Percentiles rank a stretch among this genome's conserved stretches.
Evolutionary conservation across 1,139 yeast species (phyloP).

Genomic region (Candida sanyaensis): DNA sequence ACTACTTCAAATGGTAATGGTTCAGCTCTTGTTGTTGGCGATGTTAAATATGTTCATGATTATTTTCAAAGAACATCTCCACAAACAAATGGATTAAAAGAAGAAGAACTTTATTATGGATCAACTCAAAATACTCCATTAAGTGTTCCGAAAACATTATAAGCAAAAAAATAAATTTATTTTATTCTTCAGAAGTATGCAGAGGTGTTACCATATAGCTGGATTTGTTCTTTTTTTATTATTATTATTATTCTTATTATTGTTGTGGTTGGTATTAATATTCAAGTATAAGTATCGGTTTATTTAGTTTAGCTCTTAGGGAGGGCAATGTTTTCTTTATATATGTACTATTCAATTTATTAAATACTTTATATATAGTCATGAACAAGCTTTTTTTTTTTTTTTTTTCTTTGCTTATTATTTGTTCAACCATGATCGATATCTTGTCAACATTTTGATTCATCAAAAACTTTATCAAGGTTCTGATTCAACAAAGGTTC

Average conservation of each 20-base stretch:
- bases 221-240: background rate
- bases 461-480: background rate
- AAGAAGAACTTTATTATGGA: constrained; percentile 10
- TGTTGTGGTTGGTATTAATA: background rate
- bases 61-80: constrained; percentile 11
- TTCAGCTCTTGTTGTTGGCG: background rate
- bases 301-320: background rate
- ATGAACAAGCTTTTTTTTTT: background rate
- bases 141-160: constrained; percentile 12
- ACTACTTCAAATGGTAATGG: background rate
- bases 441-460: too few species aligned
- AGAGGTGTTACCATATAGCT: background rate
- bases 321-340: background rate
- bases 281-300: background rate
- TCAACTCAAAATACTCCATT: constrained; percentile 12
- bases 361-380: background rate
- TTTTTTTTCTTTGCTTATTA: too few species aligned
- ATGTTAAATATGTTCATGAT: constrained; percentile 9
- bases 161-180: too few species aligned
- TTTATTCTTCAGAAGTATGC: too few species aligned
- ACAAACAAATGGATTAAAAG: constrained; percentile 7
- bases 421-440: background rate
- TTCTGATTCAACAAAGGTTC: constrained; percentile 34
- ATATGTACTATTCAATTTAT: constrained; percentile 1
- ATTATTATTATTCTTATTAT: background rate